phyloP scores from a whole-genome alignment of 73 alveolate genomes.

The Stentor roeselii region DNA sequence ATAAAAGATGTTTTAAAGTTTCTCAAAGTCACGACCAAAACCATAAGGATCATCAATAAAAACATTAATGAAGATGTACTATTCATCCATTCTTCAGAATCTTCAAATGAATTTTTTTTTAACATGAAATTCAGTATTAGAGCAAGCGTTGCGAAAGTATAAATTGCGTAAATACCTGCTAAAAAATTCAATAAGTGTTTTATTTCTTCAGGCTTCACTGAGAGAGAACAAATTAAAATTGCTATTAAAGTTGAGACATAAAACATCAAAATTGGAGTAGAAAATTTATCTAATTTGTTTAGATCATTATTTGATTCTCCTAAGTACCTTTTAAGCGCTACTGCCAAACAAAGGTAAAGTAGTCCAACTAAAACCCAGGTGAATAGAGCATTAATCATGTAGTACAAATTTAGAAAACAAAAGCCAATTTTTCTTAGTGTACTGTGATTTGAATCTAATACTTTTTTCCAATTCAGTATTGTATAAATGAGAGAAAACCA shows the following conservation, averaged over 20 bases:
- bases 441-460: not conserved
- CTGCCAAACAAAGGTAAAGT: not conserved
- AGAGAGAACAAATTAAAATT: not conserved
- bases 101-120: not conserved
- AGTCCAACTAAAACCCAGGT: not conserved
- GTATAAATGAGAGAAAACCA: slow-evolving; percentile 24
- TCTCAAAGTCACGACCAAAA: too few relatives aligned
- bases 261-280: not conserved
- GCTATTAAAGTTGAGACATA: not conserved
- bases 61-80: too few relatives aligned
- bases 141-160: not conserved
- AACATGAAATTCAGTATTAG: not conserved
- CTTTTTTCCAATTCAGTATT: not conserved
- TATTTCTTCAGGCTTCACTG: not conserved
- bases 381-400: not conserved
- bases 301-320: not conserved
- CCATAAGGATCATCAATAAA: not conserved
- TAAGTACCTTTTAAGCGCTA: not conserved
- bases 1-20: not conserved
- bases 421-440: not conserved
- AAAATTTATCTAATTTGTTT: too few relatives aligned
- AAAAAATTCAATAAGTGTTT: not conserved
- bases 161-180: slow-evolving; percentile 2
- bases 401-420: too few relatives aligned
- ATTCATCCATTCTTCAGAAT: not conserved